phyloP scores from a whole-genome alignment of 176 grass and related monocot species.

The Musa schizocarpa region DNA sequence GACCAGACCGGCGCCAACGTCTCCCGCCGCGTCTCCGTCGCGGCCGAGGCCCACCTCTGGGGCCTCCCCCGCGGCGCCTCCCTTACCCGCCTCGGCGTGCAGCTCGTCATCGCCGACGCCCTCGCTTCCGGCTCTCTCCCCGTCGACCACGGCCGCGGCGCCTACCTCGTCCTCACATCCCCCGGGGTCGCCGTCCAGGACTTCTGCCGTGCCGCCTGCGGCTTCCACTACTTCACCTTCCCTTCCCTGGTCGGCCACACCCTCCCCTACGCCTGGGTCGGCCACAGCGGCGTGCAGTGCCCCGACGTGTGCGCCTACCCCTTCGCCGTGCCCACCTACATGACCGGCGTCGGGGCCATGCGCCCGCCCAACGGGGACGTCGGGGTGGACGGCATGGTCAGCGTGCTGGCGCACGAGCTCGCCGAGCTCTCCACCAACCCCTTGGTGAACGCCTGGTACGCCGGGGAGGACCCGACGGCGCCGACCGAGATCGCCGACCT shows the following conservation, averaged over 20 bases:
- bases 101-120: conserved; percentile 58
- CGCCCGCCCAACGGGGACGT: conserved; percentile 63
- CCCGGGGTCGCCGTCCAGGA: conserved; percentile 55
- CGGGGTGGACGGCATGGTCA: conserved; percentile 85
- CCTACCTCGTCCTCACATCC: conserved; percentile 81
- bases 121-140: conserved; percentile 55
- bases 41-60: conserved; percentile 54
- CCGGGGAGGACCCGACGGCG: conserved; percentile 65
- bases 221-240: conserved; percentile 99
- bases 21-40: conserved; percentile 14
- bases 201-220: conserved; percentile 77
- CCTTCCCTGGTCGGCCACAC: conserved; percentile 86
- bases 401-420: conserved; percentile 96
- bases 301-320: conserved; percentile 92
- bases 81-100: conserved; percentile 56
- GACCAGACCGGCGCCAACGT: conserved; percentile 88
- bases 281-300: conserved; percentile 68
- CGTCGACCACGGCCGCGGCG: conserved; percentile 44
- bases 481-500: conserved; percentile 91
- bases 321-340: conserved; percentile 76
- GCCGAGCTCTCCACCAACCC: conserved; percentile 83
- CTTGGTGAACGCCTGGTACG: conserved; percentile 90
- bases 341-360: conserved; percentile 37
- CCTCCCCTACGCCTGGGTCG: conserved; percentile 86
- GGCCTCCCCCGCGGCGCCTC: conserved; percentile 41